Evolutionary conservation across 306 rosid species (phyloP), one percentile per base, ranked within the genome.

Genomic region (Sicyos edulis): DNA sequence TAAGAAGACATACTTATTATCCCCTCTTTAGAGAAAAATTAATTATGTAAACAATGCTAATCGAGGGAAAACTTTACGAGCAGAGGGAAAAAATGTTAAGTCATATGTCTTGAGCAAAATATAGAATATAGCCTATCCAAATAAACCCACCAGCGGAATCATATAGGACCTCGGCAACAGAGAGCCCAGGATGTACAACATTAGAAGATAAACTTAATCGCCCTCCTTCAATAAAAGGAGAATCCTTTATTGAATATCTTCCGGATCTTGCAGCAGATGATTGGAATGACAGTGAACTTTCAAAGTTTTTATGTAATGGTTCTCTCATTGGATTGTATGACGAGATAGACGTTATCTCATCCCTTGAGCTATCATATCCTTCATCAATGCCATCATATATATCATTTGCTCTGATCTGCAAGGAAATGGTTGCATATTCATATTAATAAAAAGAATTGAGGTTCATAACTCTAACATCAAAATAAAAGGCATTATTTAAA

Each of bases 281-380:
- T 59, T 82, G 95, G 81, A 95, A 79, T 62, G 99, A 95, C 1
- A 85, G 66, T 17, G 92, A 89, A 85, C 97, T 91, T 78, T 88
- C 97, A 72, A 89, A 86, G 77, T 88, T 82, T 89, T 86, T 89
- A 74, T 81, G 78, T 51, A 89, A 29, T 70, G 78, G 80, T 69
- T 86, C 97, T 85, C 79, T 93, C 80, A 76, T 74, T 42, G 92
- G 95, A 56, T 82, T 95, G 87, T 83, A 95, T 7, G 99, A 95
- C 20, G 99, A 91, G 77, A 95, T 92, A 22, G 99, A 95, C 22
- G 96, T 89, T 67, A 86, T 76, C 76, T 95, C 99, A 83, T 95
- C 99, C 78, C 86, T 91, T 42, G 97, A 87, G 88, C 97, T 91
- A 66, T 91, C 97, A 82, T 95, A 89, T 60, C 85, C 99, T 72